Percentiles rank a stretch among this genome's conserved stretches.
Conservation (phyloP, 345 rosid species). For the Kandelia obovata region DNA sequence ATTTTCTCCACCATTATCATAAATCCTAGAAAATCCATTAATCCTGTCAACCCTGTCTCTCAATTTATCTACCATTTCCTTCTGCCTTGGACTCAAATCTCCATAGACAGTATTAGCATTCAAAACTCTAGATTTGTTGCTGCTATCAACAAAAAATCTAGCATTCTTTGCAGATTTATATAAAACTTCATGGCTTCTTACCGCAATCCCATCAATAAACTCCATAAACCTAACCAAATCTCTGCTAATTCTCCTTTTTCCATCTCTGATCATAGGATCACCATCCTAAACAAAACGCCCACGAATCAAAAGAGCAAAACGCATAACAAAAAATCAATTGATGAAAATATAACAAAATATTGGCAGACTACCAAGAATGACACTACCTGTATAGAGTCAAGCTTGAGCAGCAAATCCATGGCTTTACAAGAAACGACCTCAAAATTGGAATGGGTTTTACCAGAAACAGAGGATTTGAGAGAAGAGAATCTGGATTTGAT, state of each 20-base stretch:
- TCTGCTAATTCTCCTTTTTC: conserved; percentile 64
- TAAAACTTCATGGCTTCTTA: conserved; percentile 33
- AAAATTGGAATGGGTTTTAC: conserved; percentile 41
- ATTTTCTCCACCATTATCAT: conserved; percentile 38
- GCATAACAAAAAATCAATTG: not conserved
- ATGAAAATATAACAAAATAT: too few relatives aligned
- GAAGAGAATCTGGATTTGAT: conserved; percentile 58
- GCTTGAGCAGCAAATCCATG: conserved; percentile 56
- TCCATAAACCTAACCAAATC: conserved; percentile 62
- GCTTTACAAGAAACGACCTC: conserved; percentile 50
- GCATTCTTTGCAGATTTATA: conserved; percentile 34
- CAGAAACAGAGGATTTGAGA: conserved; percentile 60
- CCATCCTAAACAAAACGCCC: conserved; percentile 38
- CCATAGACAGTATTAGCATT: conserved; percentile 10
- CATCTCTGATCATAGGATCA: conserved; percentile 75
- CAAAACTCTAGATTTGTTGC: conserved; percentile 31
- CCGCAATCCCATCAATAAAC: conserved; percentile 48
- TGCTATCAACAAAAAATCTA: conserved; percentile 25
- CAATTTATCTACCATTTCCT: conserved; percentile 39
- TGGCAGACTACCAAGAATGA: not conserved
- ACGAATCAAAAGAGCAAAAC: not conserved
- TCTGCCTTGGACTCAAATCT: conserved; percentile 28
- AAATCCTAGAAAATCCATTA: conserved; percentile 37
- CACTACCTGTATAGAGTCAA: conserved; percentile 77
- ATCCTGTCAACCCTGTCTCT: conserved; percentile 45